A percentile compares a stretch with the other conserved stretches of the same genome.
These are phyloP conservation scores for Jaltomata sinuosa DNA, from an alignment of 257 asterid genomes.

Conservation along the genomic window DNA sequence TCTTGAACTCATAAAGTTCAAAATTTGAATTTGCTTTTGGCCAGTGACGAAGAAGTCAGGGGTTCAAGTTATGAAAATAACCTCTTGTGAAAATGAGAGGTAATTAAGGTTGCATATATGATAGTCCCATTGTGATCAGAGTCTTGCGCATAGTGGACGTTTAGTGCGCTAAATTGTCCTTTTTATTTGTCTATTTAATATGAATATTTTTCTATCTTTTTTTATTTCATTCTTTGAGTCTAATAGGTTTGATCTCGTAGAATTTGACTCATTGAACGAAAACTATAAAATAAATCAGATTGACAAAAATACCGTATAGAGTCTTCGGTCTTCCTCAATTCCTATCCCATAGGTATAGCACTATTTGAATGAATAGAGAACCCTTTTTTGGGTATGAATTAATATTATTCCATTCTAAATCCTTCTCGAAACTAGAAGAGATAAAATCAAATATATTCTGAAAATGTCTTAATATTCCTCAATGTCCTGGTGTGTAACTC, in stretches of 20 bases:
- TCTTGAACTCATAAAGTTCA: neutral
- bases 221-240: neutral
- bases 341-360: neutral
- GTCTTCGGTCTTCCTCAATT: neutral
- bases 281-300: neutral
- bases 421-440: neutral
- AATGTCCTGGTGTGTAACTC: neutral
- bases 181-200: neutral
- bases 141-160: neutral
- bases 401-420: neutral
- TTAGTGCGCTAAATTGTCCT: rapidly evolving
- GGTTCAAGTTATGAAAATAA: neutral
- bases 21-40: neutral
- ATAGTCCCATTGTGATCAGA: too few relatives aligned
- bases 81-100: neutral
- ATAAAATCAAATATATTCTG: too few relatives aligned
- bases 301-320: neutral
- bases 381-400: neutral
- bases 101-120: neutral
- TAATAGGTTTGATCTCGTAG: neutral
- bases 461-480: neutral
- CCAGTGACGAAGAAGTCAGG: neutral
- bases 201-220: neutral
- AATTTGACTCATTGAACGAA: neutral
- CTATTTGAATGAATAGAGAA: neutral